Conservation (phyloP, 2,329 filamentous ascomycete species). For the Zasmidium cellare region DNA sequence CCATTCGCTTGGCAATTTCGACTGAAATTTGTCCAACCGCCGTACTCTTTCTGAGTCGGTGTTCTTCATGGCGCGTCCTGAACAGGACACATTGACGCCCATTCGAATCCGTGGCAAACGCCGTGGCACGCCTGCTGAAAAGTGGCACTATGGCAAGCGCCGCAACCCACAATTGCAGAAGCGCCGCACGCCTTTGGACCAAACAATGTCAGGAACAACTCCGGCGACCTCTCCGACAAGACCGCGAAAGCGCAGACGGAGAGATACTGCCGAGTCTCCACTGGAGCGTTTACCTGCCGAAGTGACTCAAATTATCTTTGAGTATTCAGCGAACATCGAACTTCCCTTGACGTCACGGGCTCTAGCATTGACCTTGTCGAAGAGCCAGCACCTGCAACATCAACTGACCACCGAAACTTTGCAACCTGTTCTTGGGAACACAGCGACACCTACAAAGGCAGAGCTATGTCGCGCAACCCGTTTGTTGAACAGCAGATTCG, state of each 20-base stretch:
- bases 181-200: slow-evolving; percentile 4
- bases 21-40: too few relatives aligned
- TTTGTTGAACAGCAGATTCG: slow-evolving; percentile 35
- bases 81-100: slow-evolving; percentile 23
- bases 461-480: slow-evolving; percentile 26
- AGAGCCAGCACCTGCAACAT: slow-evolving; percentile 29
- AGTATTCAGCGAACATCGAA: slow-evolving; percentile 31
- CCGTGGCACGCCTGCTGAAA: slow-evolving; percentile 24
- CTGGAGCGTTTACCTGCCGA: slow-evolving; percentile 38
- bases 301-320: slow-evolving; percentile 37
- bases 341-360: slow-evolving; percentile 32
- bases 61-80: slow-evolving; percentile 5
- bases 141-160: slow-evolving; percentile 28
- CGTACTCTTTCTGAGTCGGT: neutral
- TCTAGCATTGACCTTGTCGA: slow-evolving; percentile 31
- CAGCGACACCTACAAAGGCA: slow-evolving; percentile 3
- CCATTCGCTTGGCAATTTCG: too few relatives aligned
- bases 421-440: slow-evolving; percentile 17
- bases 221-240: neutral
- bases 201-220: neutral
- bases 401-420: slow-evolving; percentile 29
- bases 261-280: slow-evolving; percentile 16
- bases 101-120: slow-evolving; percentile 37
- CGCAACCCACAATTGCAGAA: slow-evolving; percentile 21
- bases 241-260: slow-evolving; percentile 19